A percentile compares a stretch with the other conserved stretches of the same genome.
Conservation (phyloP, 192 early-diverging fungal genomes). For the Podochytrium sp. region DNA sequence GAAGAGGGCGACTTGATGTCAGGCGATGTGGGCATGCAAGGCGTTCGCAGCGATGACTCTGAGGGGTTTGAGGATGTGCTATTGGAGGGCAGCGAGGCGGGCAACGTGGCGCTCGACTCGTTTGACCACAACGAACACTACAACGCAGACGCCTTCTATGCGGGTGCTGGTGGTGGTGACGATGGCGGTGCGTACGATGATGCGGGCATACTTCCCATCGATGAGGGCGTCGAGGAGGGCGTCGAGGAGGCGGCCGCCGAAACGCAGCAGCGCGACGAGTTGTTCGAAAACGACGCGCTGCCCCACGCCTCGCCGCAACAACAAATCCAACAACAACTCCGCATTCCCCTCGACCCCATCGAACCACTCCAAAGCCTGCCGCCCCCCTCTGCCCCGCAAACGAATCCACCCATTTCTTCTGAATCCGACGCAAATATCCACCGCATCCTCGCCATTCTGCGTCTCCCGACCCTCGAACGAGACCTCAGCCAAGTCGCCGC, state of each 20-base stretch:
- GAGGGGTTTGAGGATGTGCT: too few species aligned
- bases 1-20: too few species aligned
- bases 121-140: neutral
- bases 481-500: neutral
- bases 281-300: neutral
- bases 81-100: neutral
- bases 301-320: neutral
- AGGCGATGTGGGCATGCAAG: too few species aligned
- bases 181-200: neutral
- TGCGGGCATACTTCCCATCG: neutral
- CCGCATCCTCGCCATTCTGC: neutral
- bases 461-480: neutral
- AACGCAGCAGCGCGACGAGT: neutral
- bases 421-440: neutral
- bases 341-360: neutral
- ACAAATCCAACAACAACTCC: neutral
- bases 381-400: neutral
- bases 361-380: neutral
- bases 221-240: neutral
- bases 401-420: neutral
- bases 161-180: neutral
- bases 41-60: too few species aligned
- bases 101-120: too few species aligned
- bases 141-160: neutral
- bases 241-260: neutral